Base-by-base conservation (phyloP, 306 rosid genomes). In the Prunus fruticosa region DNA sequence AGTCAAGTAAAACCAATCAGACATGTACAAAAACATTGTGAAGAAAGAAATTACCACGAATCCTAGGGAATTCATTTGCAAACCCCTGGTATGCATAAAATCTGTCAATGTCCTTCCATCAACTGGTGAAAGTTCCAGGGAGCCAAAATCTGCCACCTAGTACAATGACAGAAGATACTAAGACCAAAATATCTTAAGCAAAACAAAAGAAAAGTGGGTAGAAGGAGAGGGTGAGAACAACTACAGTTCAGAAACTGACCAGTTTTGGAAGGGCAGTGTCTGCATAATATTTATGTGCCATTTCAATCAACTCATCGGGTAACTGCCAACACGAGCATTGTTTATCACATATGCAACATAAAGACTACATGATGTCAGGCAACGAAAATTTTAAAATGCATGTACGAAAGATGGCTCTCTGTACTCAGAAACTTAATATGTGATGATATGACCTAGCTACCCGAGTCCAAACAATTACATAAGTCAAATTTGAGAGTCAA, bases 111-210 rank as follows among this genome's bases (percentile, higher is more conserved):
- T 92, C 78, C 98, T 90, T 84, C 98, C 98, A 85, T 95, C 98
- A 73, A 95, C 98, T 4, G 98, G 98, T 61, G 98, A 95, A 85
- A 95, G 98, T 81, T 95, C 98, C 83, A 95, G 97, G 58, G 98
- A 95, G 58, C 96, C 98, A 82, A 95, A 95, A 89, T 95, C 98
- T 78, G 98, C 96, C 82, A 95, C 98, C 98, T 95, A 86, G 51
- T 34, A 58, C 73, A 78, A 72, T 75, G 60, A 75, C 68, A 56
- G 67, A 84, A 80, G 67, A 69, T 57, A 75, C 82, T 56, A 73
- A 78, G 68, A 84, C 53, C 75, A 70, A 22, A 32, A 64, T 13
- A 80, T 69, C 32, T 74, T 64, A 38, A 68, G 23, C 13, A 22
- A 13, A 30, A 77, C 11, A 66, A 69, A 76, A 3, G 57, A 22